Base-by-base conservation (phyloP, 1,284 basidiomycete genomes). In the Pyrrhoderma noxium region DNA sequence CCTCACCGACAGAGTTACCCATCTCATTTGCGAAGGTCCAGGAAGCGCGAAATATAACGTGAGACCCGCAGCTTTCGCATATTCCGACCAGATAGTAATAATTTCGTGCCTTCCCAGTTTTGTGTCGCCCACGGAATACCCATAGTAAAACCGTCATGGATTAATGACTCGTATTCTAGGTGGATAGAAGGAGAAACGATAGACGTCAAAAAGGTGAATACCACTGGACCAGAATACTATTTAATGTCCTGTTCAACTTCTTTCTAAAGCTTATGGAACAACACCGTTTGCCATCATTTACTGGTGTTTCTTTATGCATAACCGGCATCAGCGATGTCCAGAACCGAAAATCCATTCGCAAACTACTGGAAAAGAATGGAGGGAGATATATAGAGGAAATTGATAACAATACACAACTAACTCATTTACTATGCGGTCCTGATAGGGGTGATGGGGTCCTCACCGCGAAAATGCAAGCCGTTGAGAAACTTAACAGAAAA, bases 121-220 rank as follows among this genome's bases (percentile, higher is more conserved):
- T 89, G 89, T 0, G 61, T 92, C 40, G 75, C 83, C 58, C 77
- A 79, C 39, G 79, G 79, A 55, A 79, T 91, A 54, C 83, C 85
- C 0, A 85, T 93, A 51, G 71, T 93, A 60, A 67, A 68, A 23
- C 79, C 85, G 0, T 75, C 79, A 0, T 93, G 87, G 86, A 75
- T 93, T 22, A 65, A 66, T 0, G 81, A 84, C 3, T 75, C 77
- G 54, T 77, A 88, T 63, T 68, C 79, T 5, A 69, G 82, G 22
- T 93, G 90, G 89, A 67, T 86, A 18, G 70, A 70, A 37, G 89
- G 89, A 2, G 86, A 89, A 56, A 82, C 86, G 55, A 78, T 89
- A 9, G 79, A 89, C 47, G 62, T 83, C 1, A 64, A 70, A 36
- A 61, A 69, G 57, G 77, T 77, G 41, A 44, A 68, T 62, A 18